Conservation (phyloP, 805 yeast species). For the Yarrowia sp. region DNA sequence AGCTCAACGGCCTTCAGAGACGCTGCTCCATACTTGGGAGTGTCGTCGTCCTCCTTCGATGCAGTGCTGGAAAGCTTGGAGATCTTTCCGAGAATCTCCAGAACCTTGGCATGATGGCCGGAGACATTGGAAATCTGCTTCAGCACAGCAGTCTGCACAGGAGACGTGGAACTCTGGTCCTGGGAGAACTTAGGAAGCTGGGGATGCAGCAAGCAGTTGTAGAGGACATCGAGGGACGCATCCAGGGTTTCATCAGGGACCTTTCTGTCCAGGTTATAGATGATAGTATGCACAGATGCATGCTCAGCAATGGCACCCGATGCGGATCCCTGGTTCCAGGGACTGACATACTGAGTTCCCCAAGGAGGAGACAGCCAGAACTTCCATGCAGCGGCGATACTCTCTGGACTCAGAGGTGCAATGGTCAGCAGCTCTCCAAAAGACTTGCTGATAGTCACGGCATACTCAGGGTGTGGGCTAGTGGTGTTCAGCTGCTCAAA, state of each 20-base stretch:
- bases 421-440: conserved; percentile 16
- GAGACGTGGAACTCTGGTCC: conserved; percentile 1
- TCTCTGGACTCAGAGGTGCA: background rate
- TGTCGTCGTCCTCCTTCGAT: background rate
- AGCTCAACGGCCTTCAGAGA: conserved; percentile 14
- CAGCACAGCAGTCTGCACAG: conserved; percentile 18
- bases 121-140: conserved; percentile 11
- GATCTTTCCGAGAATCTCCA: conserved; percentile 16
- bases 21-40: conserved; percentile 11
- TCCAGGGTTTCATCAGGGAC: conserved; percentile 1
- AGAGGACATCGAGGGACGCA: conserved; percentile 14
- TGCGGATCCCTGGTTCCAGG: conserved; percentile 9
- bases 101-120: conserved; percentile 15
- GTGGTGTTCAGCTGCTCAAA: conserved; percentile 3
- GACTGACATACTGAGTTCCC: background rate
- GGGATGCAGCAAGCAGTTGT: conserved; percentile 15
- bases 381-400: conserved; percentile 12
- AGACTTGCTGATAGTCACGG: background rate
- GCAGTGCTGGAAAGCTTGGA: conserved; percentile 5
- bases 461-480: conserved; percentile 13
- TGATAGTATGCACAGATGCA: conserved; percentile 7
- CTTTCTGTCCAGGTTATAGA: conserved; percentile 4
- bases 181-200: background rate
- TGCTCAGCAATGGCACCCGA: conserved; percentile 17
- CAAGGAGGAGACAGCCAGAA: conserved; percentile 24